Base-by-base conservation (phyloP, 2,329 filamentous ascomycete genomes). In the Lecanicillium sp. region DNA sequence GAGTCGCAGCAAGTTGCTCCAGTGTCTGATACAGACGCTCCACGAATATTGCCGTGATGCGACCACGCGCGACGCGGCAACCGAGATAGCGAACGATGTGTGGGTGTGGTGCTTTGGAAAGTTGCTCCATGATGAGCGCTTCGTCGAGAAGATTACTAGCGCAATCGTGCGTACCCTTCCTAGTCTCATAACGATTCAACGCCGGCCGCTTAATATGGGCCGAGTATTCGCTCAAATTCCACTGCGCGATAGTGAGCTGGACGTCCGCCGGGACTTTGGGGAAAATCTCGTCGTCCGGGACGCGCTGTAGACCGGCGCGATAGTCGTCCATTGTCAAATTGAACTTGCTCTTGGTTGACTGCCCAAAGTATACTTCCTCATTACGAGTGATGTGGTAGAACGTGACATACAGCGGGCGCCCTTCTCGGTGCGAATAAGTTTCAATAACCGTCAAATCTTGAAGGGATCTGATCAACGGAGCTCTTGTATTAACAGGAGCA, bases 11-110 rank as follows among this genome's bases (percentile, higher is more conserved):
- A 29, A 27, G 42, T n/a, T 46, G 32, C 12, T n/a, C 24, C 14
- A 46, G 47, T 12, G 47, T 42, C n/a, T 32, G n/a, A 10, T 44
- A 27, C 17, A 37, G 17, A 9, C 30, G 19, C 12, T 58, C 51
- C 11, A 58, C 33, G 3, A 55, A 52, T 10, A 59, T 5, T 5
- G 53, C 54, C 2, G 51, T 59, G 27, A 59, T 42, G 27, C 49
- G 45, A 6, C 52, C 56, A 5, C 55, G 45, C 17, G 21, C 21
- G 23, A 54, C 45, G 5, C 48, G 49, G 33, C 49, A 55, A 10
- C 54, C 55, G 33, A 56, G 33, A 24, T 59, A 59, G 12, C 30
- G 29, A 40, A 57, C 48, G n/a, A 59, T 47, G 27, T 55, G 49
- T n/a, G 52, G 55, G 42, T 59, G 55, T 2, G 49, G 51, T 10